Base-by-base conservation (phyloP, 148 eudicot species). In the Vaccinium myrtillus region DNA sequence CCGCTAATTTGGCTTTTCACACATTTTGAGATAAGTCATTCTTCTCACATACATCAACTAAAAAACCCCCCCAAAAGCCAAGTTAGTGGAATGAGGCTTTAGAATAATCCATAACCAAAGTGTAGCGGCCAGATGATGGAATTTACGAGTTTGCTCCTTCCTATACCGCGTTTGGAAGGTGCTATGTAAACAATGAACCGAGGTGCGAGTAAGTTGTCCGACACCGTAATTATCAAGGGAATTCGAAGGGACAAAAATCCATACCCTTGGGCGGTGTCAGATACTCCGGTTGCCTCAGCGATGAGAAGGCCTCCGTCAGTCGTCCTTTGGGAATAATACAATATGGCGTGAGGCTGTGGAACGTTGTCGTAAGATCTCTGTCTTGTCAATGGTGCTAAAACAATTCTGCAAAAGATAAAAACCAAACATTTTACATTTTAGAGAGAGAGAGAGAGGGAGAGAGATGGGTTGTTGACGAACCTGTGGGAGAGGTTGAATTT, bases 261-360 rank as follows among this genome's bases (percentile, higher is more conserved):
- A 19, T 82, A 88, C 86, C 86, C 90, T 54, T 75, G 87, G 8
- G 88, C 84, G 2, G 86, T 85, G 10, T 83, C 75, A 0, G 90
- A 88, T 14, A 86, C 84, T 4, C 82, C 87, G 19, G 89, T 63
- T 43, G 86, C 88, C 81, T 88, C 90, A 80, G 86, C 4, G 21
- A 85, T 85, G 23, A 88, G 78, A 81, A 88, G 82, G 49, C 87
- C 90, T 1, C 88, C 90, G 6, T 88, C 25, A 2, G 86, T 83
- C 9, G 88, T 79, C 56, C 90, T 19, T 67, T 88, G 88, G 67
- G 88, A 79, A 76, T 88, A 88, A 46, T 88, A 88, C 54, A 85
- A 4, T 50, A 39, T 46, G 3, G 88, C 90, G 36, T 88, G 90
- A 1, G 86, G 86, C 74, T 86, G 88, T 13, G 90, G 88, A 8